Percentiles rank a stretch among this genome's conserved stretches.
phyloP scores from a whole-genome alignment of 176 grass and related monocot species.

The Oryza punctata region DNA sequence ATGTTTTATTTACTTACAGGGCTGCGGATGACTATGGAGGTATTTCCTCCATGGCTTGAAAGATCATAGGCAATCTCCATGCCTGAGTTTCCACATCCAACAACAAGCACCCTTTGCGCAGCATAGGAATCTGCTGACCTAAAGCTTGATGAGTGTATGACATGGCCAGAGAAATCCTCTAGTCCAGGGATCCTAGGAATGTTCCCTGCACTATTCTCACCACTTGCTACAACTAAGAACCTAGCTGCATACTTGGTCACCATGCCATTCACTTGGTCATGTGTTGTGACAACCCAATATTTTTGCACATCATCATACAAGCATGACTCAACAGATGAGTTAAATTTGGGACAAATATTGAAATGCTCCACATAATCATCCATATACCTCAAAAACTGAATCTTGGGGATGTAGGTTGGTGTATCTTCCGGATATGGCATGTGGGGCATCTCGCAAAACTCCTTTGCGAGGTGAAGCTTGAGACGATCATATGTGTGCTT shows the following conservation, averaged over 20 bases:
- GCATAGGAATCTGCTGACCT: conserved; percentile 36
- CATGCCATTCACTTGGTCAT: conserved; percentile 6
- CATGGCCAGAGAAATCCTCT: conserved; percentile 46
- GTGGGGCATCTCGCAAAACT: conserved; percentile 61
- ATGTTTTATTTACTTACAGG: conserved; percentile 27
- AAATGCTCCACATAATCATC: conserved; percentile 54
- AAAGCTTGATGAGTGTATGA: conserved; percentile 58
- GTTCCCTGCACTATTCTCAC: conserved; percentile 49
- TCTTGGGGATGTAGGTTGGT: conserved; percentile 51
- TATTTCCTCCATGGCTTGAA: conserved; percentile 40
- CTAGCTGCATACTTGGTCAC: conserved; percentile 27
- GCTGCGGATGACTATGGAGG: conserved; percentile 51
- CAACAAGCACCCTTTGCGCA: conserved; percentile 51
- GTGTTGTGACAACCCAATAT: conserved; percentile 41
- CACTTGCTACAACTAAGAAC: conserved; percentile 69
- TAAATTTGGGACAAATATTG: conserved; percentile 25
- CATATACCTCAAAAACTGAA: conserved; percentile 55
- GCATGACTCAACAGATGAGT: conserved; percentile 41
- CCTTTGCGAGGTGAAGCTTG: conserved; percentile 65
- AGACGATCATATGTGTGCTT: conserved; percentile 60
- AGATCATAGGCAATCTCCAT: conserved; percentile 86
- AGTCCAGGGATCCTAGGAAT: conserved; percentile 48
- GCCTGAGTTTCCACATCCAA: conserved; percentile 73
- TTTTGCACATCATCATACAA: conserved; percentile 29
- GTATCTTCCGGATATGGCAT: conserved; percentile 39